These are phyloP conservation scores for Eucommia ulmoides DNA, from an alignment of 257 asterid genomes.

Conservation along the genomic window DNA sequence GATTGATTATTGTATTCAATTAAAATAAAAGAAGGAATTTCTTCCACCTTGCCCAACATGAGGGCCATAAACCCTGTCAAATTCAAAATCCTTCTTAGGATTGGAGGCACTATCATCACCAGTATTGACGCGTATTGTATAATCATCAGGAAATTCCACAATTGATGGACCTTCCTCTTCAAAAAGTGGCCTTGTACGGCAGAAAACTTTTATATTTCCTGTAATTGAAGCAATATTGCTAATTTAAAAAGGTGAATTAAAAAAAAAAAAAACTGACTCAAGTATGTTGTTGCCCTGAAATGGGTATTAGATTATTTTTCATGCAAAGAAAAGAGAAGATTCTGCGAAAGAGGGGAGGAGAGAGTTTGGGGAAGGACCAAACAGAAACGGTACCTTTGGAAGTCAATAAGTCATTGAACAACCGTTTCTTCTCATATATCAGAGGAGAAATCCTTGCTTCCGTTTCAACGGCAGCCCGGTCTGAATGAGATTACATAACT, in stretches of 20 bases:
- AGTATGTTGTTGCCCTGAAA: too few species aligned
- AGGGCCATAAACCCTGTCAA: slow-evolving; percentile 97
- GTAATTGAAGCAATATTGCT: too few species aligned
- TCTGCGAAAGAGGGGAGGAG: slow-evolving; percentile 5
- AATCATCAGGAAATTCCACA: slow-evolving; percentile 87
- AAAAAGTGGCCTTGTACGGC: slow-evolving; percentile 91
- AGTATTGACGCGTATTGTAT: slow-evolving; percentile 61
- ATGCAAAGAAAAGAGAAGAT: slow-evolving; percentile 3
- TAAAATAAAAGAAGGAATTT: slow-evolving; percentile 7
- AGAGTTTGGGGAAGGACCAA: slow-evolving; percentile 12
- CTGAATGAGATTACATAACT: slow-evolving; percentile 13
- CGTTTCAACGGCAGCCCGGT: slow-evolving; percentile 84
- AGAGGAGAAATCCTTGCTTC: slow-evolving; percentile 92
- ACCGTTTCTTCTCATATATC: slow-evolving; percentile 71
- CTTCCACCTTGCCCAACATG: slow-evolving; percentile 87
- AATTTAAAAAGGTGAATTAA: too few species aligned
- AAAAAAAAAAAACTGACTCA: too few species aligned
- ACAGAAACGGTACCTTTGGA: slow-evolving; percentile 56
- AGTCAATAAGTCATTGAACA: slow-evolving; percentile 82
- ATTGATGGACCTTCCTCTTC: slow-evolving; percentile 83
- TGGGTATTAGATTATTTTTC: too few species aligned
- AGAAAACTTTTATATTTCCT: slow-evolving; percentile 88
- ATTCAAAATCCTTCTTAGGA: slow-evolving; percentile 95
- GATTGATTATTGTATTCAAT: too few species aligned
- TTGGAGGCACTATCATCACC: slow-evolving; percentile 62